Evolutionary conservation across 371 early-diverging fungal species (phyloP), one percentile per base, ranked within the genome.

Genomic region (Mortierella sp.): DNA sequence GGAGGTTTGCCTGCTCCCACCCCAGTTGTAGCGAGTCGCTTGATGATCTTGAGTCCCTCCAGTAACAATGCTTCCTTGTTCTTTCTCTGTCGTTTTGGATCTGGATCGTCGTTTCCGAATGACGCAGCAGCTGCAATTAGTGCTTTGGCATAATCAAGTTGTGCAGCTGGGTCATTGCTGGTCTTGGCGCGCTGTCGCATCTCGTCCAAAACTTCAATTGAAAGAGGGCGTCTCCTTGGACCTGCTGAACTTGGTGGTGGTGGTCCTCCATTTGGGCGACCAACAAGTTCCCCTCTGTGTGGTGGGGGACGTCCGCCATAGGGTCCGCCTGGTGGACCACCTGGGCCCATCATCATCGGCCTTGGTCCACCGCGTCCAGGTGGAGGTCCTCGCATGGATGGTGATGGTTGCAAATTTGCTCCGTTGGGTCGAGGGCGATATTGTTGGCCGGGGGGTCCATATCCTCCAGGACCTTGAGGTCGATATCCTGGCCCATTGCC

Each of bases 91-190:
- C 90, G 87, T 69, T 93, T 92, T 0, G 90, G 90, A 72, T 93
- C 94, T 0, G 87, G 85, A 54, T 93, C 92, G 24, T 92, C 88
- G 39, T 88, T 87, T 6, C 77, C 77, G 24, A 84, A 77, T 8
- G 70, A 70, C 62, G 75, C 66, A 3, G 90, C 87, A 10, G 91
- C 90, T 64, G 92, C 90, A 1, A 94, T 76, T 40, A 95, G 79
- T 63, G 91, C 94, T 70, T 93, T 93, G 28, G 94, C 96, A 84
- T 95, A 94, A 62, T 93, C 94, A 16, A 97, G 86, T 81, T 93
- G 91, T 28, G 90, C 86, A 3, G 80, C 88, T 4, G 96, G 96
- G 85, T 97, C 96, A 51, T 89, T 89, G 66, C 88, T 90, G 20
- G 85, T 85, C 73, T 89, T 92, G 0, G 95, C 95, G 39, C 94